phyloP scores from a whole-genome alignment of 306 rosid species.

The Gastrolobium bilobum region DNA sequence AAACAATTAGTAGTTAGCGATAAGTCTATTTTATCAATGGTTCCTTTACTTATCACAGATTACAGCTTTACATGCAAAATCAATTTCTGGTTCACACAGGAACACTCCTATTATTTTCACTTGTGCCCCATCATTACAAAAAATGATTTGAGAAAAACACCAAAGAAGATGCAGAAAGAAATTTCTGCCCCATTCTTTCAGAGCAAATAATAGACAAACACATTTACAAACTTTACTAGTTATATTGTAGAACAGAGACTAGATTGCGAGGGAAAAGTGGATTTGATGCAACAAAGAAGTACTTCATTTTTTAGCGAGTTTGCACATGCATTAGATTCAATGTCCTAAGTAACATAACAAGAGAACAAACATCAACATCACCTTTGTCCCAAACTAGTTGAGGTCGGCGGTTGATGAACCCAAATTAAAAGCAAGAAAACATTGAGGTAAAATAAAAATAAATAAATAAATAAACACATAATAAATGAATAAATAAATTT shows the following conservation, averaged over 20 bases:
- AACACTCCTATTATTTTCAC: neutral
- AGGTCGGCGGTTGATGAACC: too few species aligned
- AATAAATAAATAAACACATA: too few species aligned
- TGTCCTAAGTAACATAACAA: constrained; percentile 7
- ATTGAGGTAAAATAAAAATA: too few species aligned
- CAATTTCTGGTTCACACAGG: constrained; percentile 14
- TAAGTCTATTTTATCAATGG: constrained; percentile 8
- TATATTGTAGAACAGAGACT: constrained; percentile 4
- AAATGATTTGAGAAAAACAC: neutral
- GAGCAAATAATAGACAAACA: constrained; percentile 10
- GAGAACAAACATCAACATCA: neutral
- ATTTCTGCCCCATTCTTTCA: constrained; percentile 11
- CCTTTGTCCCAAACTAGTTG: too few species aligned
- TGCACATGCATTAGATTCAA: constrained; percentile 8
- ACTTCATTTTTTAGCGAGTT: constrained; percentile 7
- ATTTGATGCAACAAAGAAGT: constrained; percentile 15
- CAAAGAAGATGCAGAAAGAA: neutral
- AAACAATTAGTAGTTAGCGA: neutral
- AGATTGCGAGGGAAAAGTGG: constrained; percentile 10
- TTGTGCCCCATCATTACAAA: constrained; percentile 1
- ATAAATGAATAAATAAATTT: too few species aligned
- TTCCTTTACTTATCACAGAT: constrained; percentile 6
- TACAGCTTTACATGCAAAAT: constrained; percentile 19
- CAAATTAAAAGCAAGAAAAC: too few species aligned
- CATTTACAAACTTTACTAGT: neutral